Evolutionary conservation across 2,329 filamentous ascomycete genomes (phyloP).

Genomic region (Pseudocercospora macadamiae): DNA sequence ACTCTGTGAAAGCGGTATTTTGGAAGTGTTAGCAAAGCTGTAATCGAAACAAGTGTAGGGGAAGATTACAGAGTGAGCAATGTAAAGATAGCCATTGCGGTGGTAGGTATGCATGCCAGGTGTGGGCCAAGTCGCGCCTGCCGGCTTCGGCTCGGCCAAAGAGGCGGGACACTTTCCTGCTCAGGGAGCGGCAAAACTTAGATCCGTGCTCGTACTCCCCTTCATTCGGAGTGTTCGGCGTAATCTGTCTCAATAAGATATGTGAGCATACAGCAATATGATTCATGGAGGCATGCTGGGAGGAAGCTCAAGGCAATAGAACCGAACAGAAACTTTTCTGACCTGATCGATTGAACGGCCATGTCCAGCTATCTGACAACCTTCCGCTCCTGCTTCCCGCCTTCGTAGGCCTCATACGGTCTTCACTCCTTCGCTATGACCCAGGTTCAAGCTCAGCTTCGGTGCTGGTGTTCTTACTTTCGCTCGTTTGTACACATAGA

Average conservation of each 20-base stretch:
- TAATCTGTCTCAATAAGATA: neutral
- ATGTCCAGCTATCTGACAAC: neutral
- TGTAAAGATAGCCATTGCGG: neutral
- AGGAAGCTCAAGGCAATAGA: no score
- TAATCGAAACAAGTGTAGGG: no score
- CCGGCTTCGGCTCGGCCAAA: no score
- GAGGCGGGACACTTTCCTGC: neutral
- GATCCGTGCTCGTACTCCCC: neutral
- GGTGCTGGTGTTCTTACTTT: no score
- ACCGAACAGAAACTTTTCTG: neutral
- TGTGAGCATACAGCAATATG: neutral
- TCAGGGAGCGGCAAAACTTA: neutral
- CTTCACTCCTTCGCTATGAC: neutral
- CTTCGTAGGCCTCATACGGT: neutral
- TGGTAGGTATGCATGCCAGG: neutral
- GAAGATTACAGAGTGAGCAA: neutral
- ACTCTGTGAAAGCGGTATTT: neutral
- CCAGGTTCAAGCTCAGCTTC: neutral
- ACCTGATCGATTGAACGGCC: neutral
- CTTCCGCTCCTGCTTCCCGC: neutral
- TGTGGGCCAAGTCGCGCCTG: neutral
- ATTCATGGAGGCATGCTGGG: no score
- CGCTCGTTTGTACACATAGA: no score
- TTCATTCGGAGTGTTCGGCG: conserved; percentile 1
- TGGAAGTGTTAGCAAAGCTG: no score